phyloP scores from a whole-genome alignment of 192 early-diverging fungal species.

The Backusella sp. region DNA sequence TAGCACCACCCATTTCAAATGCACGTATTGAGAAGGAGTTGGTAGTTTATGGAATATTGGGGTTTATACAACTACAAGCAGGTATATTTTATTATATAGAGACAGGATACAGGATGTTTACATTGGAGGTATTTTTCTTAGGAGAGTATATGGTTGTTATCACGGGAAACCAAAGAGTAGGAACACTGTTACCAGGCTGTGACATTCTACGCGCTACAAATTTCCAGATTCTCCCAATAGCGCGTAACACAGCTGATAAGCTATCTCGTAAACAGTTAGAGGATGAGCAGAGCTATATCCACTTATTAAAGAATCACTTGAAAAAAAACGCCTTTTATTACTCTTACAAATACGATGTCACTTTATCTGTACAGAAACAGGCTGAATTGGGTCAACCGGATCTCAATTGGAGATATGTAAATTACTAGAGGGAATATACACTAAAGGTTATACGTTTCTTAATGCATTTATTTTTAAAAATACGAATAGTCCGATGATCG shows the following conservation, averaged over 20 bases:
- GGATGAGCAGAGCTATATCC: slow-evolving; percentile 43
- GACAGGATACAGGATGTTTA: neutral
- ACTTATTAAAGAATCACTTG: slow-evolving; percentile 43
- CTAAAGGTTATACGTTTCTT: neutral
- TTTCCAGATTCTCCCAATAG: slow-evolving; percentile 48
- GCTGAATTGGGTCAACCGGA: slow-evolving; percentile 30
- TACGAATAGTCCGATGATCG: slow-evolving; percentile 71
- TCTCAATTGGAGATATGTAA: slow-evolving; percentile 10
- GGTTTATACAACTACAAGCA: slow-evolving; percentile 63
- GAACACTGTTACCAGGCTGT: slow-evolving; percentile 58
- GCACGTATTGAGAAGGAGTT: neutral
- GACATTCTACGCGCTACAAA: slow-evolving; percentile 63
- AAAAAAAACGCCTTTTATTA: slow-evolving; percentile 60
- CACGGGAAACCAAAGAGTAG: slow-evolving; percentile 60
- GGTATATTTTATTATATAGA: slow-evolving; percentile 39
- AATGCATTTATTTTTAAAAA: neutral
- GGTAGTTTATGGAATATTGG: slow-evolving; percentile 63
- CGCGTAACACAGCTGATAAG: slow-evolving; percentile 22
- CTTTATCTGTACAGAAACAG: slow-evolving; percentile 76
- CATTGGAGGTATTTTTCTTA: slow-evolving; percentile 15
- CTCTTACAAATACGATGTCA: slow-evolving; percentile 84
- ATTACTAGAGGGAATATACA: neutral
- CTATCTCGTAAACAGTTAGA: slow-evolving; percentile 43
- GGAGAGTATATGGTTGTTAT: slow-evolving; percentile 80
- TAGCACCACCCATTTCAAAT: neutral